Percentiles rank a stretch among this genome's conserved stretches.
These are phyloP conservation scores for Talaromyces funiculosus DNA, from an alignment of 2,329 filamentous ascomycete genomes.

Conservation along the genomic window DNA sequence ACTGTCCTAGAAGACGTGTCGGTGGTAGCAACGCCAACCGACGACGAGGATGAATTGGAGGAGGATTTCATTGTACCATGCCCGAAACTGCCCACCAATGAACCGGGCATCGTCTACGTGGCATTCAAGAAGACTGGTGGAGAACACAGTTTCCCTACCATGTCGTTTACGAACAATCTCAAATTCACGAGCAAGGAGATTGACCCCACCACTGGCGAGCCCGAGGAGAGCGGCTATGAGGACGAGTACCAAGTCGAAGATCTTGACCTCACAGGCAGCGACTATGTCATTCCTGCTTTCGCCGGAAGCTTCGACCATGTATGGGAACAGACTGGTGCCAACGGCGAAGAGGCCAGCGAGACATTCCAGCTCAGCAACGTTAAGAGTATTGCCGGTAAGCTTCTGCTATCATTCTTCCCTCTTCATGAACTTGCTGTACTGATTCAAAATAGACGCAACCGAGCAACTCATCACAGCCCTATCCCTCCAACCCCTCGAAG, in stretches of 20 bases:
- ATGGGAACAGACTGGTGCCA: slow-evolving; percentile 88
- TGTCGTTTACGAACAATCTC: slow-evolving; percentile 83
- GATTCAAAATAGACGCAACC: slow-evolving; percentile 64
- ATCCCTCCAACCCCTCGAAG: slow-evolving; percentile 88
- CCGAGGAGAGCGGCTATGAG: slow-evolving; percentile 87
- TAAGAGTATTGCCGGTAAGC: slow-evolving; percentile 85
- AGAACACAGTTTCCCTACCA: slow-evolving; percentile 68
- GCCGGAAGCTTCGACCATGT: slow-evolving; percentile 92
- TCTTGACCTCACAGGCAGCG: slow-evolving; percentile 81
- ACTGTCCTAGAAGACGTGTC: slow-evolving; percentile 88
- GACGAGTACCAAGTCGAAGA: slow-evolving; percentile 97
- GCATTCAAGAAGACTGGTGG: slow-evolving; percentile 81
- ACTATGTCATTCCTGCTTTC: slow-evolving; percentile 91
- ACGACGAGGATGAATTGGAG: slow-evolving; percentile 69
- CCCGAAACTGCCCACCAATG: slow-evolving; percentile 72
- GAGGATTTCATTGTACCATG: slow-evolving; percentile 93
- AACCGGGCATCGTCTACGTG: slow-evolving; percentile 90
- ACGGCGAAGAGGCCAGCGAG: slow-evolving; percentile 84
- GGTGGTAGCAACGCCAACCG: slow-evolving; percentile 69
- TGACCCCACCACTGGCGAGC: slow-evolving; percentile 86
- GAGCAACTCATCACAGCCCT: slow-evolving; percentile 82
- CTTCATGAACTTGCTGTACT: not conserved
- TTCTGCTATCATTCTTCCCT: not conserved
- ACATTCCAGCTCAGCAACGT: slow-evolving; percentile 81
- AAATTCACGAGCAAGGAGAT: slow-evolving; percentile 99